Evolutionary conservation across 192 early-diverging fungal species (phyloP), one percentile per base, ranked within the genome.

Genomic region (Backusella sp.): DNA sequence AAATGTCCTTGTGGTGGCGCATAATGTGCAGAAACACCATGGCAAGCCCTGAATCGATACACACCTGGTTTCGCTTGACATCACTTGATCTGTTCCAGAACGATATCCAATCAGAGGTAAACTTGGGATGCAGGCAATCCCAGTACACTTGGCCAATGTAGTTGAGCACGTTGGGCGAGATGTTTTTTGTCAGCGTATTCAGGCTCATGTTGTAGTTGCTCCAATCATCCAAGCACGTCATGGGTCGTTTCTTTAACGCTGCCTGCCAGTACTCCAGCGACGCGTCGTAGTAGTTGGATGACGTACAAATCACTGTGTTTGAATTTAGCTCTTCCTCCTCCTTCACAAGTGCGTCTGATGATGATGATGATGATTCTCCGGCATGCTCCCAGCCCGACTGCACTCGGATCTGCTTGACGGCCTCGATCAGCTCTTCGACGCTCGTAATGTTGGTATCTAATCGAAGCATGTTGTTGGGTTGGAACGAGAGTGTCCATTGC

Each of bases 361-460:
- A 67, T 67, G 28, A 35, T 35, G 66, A 67, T 67, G 66, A 67
- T 67, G 28, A 35, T 17, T 67, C 34, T 30, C 34, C 34, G 34
- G 28, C 35, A 67, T 49, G n/a, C 4, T 67, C 34, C 28, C 7
- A 15, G 19, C 11, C 35, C 7, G 19, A 68, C 30, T 68, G 66
- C 0, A 68, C 14, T 19, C 66, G 67, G 17, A 83, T 79, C 26
- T 78, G 72, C 34, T 80, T 72, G 19, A 83, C 73, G n/a, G 82
- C 82, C 23, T 80, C 76, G 7, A 83, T 79, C 8, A 83, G 46
- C 52, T 83, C 79, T 21, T 83, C 82, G 2, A 83, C 68, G 14
- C 62, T 77, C 19, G 78, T 83, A 37, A 83, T 83, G 30, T 78
- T 83, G 14, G 82, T 83, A 72, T 83, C 78, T 37, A 83, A 32